Conservation (phyloP, 2,329 filamentous ascomycete genomes). For the Penicillium crustosum region DNA sequence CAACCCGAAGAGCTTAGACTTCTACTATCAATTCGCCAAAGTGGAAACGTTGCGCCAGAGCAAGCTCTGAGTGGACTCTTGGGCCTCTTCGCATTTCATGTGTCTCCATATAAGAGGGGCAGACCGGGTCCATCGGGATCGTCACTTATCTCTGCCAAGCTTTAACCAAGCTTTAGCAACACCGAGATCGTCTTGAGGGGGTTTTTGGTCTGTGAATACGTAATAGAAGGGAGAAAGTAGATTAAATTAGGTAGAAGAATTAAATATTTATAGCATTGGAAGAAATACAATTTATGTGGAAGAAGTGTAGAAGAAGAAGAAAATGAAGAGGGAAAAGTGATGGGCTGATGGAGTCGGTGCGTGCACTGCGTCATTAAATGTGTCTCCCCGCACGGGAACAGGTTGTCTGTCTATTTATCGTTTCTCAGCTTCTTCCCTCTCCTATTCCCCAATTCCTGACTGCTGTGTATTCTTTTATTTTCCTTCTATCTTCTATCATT, state of each 20-base stretch:
- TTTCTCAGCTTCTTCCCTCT: neutral
- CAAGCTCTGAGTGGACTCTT: constrained; percentile 16
- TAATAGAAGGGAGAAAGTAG: neutral
- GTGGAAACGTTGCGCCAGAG: constrained; percentile 56
- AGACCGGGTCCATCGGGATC: constrained; percentile 16
- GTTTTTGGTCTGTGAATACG: no score
- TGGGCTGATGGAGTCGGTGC: neutral
- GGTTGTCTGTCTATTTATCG: neutral
- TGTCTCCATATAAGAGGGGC: constrained; percentile 10
- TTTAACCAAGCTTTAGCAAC: constrained; percentile 24
- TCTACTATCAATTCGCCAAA: constrained; percentile 74
- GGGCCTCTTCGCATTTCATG: constrained; percentile 1
- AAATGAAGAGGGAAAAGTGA: neutral
- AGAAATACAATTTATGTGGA: neutral
- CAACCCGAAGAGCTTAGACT: constrained; percentile 73
- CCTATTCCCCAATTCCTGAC: neutral
- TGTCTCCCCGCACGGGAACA: neutral
- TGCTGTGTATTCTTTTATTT: neutral
- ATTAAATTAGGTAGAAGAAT: neutral
- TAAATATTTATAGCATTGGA: neutral
- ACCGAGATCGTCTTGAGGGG: neutral
- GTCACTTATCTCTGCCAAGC: constrained; percentile 20
- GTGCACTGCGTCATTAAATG: neutral
- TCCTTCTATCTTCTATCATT: neutral
- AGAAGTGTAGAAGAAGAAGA: neutral